Conservation (phyloP, 768 basidiomycete genomes). For the Heimioporus sp. region DNA sequence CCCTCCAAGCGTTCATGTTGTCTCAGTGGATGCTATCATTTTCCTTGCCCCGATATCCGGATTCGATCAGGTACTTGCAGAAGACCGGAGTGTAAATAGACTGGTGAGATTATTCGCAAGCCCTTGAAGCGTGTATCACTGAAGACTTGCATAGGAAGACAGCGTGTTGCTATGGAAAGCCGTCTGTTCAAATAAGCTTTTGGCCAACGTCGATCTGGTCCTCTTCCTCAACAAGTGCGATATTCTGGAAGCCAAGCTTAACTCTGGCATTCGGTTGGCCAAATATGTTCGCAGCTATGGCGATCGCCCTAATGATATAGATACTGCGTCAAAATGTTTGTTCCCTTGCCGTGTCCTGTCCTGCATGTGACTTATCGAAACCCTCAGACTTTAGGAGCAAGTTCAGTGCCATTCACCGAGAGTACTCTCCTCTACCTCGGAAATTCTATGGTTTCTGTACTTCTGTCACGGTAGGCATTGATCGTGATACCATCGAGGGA, state of each 20-base stretch:
- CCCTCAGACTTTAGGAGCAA: conserved; percentile 63
- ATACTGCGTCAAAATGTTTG: conserved; percentile 66
- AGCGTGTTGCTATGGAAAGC: conserved; percentile 74
- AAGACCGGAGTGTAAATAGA: conserved; percentile 52
- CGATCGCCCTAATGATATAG: conserved; percentile 65
- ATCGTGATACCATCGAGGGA: background rate
- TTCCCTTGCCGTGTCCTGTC: background rate
- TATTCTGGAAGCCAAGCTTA: conserved; percentile 64
- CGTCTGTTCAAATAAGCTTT: conserved; percentile 68
- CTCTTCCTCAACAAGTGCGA: conserved; percentile 85
- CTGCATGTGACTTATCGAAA: background rate
- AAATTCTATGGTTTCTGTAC: conserved; percentile 81
- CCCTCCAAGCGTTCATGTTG: background rate
- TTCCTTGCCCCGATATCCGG: conserved; percentile 60
- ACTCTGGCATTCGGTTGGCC: conserved; percentile 57
- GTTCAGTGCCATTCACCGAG: conserved; percentile 73
- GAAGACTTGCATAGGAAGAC: conserved; percentile 52
- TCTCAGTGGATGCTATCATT: conserved; percentile 46
- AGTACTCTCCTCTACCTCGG: conserved; percentile 69
- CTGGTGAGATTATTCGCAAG: conserved; percentile 32
- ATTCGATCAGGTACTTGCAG: conserved; percentile 53
- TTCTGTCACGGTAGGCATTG: conserved; percentile 57
- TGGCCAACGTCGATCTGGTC: conserved; percentile 69
- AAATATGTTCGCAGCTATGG: conserved; percentile 74
- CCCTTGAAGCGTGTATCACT: background rate